Evolutionary conservation across 1,139 yeast genomes (phyloP).

Genomic region (Yamadazyma conglobata): DNA sequence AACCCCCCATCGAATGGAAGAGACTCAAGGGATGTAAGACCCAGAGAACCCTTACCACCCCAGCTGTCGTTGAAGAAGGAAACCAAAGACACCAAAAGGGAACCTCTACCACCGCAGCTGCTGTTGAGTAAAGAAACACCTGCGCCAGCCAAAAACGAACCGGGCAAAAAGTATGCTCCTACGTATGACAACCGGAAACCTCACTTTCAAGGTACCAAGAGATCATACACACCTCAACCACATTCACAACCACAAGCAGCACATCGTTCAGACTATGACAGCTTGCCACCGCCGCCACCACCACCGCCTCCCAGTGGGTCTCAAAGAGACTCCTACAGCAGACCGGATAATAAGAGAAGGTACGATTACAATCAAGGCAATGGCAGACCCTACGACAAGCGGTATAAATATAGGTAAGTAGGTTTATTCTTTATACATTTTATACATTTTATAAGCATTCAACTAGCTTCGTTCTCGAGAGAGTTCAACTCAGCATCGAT

Average conservation of each 20-base stretch:
- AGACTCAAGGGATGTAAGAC: background rate
- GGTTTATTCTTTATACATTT: constrained; percentile 1
- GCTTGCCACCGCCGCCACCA: constrained; percentile 19
- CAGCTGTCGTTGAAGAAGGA: constrained; percentile 5
- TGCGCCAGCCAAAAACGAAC: background rate
- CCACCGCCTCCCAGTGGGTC: constrained; percentile 24
- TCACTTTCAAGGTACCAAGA: background rate
- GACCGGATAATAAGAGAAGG: constrained; percentile 23
- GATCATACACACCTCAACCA: background rate
- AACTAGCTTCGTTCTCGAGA: constrained; percentile 3
- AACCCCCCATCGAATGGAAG: too few relatives aligned
- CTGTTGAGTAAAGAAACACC: constrained; percentile 2
- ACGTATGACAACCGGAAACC: constrained; percentile 5
- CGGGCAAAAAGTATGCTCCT: background rate
- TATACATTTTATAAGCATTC: background rate
- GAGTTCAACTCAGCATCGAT: constrained; percentile 29
- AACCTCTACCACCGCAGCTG: constrained; percentile 18
- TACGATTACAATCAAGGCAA: constrained; percentile 18
- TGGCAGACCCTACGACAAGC: constrained; percentile 19
- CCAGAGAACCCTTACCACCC: constrained; percentile 10
- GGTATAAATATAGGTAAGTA: constrained; percentile 24
- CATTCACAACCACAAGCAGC: constrained; percentile 1
- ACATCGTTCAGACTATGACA: constrained; percentile 1
- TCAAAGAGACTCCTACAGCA: constrained; percentile 16
- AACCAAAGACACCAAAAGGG: constrained; percentile 3